Conservation (phyloP, 768 basidiomycete species). For the Lactifluus echinatus region DNA sequence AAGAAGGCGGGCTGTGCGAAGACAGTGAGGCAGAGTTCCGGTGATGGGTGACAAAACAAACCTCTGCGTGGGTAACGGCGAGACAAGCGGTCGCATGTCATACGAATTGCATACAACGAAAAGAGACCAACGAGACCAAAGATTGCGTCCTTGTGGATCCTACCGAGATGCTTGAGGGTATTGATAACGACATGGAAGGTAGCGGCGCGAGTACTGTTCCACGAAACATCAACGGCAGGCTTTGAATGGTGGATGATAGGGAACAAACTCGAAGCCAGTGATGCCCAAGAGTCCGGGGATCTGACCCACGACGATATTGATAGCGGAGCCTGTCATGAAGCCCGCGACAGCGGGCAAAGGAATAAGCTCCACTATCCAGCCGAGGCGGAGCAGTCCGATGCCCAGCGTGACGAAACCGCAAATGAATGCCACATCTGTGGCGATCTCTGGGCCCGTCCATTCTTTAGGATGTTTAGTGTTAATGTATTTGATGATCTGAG, state of each 20-base stretch:
- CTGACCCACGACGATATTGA: slow-evolving; percentile 84
- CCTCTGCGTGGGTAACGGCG: slow-evolving; percentile 55
- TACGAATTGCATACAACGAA: slow-evolving; percentile 61
- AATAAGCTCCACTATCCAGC: slow-evolving; percentile 95
- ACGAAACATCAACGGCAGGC: slow-evolving; percentile 1
- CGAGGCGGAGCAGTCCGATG: slow-evolving; percentile 81
- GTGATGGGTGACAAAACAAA: slow-evolving; percentile 25
- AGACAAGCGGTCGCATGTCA: slow-evolving; percentile 39
- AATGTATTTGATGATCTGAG: slow-evolving; percentile 70
- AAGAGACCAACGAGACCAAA: slow-evolving; percentile 77
- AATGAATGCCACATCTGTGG: slow-evolving; percentile 74
- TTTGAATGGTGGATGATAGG: background rate
- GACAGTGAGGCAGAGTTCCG: background rate
- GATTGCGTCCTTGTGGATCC: slow-evolving; percentile 73
- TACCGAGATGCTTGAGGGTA: slow-evolving; percentile 73
- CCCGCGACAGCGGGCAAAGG: slow-evolving; percentile 77
- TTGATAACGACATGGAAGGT: slow-evolving; percentile 90
- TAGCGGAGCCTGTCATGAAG: slow-evolving; percentile 97
- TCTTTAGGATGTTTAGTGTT: slow-evolving; percentile 41
- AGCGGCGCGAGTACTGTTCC: slow-evolving; percentile 65
- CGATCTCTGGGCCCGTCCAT: slow-evolving; percentile 69
- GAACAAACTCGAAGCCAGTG: slow-evolving; percentile 65
- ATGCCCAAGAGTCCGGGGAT: slow-evolving; percentile 87
- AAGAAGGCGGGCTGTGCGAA: slow-evolving; percentile 45
- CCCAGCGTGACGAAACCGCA: slow-evolving; percentile 87